Evolutionary conservation across 2,329 filamentous ascomycete genomes (phyloP).

Genomic region (Beauveria varroae): DNA sequence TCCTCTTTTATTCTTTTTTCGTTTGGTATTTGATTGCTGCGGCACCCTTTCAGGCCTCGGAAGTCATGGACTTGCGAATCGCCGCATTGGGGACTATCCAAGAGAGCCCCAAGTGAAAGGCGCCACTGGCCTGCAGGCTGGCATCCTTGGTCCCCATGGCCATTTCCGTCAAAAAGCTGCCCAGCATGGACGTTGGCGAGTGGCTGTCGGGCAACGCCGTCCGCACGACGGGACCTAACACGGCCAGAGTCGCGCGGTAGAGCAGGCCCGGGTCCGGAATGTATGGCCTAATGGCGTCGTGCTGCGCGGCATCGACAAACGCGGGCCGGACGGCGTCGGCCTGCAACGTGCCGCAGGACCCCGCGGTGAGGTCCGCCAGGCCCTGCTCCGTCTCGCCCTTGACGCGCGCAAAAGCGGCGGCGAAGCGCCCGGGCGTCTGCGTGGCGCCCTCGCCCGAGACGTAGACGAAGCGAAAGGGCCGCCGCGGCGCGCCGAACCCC

Average conservation of each 20-base stretch:
- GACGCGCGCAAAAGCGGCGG: constrained; percentile 51
- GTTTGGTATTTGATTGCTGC: background rate
- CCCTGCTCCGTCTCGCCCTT: constrained; percentile 60
- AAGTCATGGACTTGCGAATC: constrained; percentile 27
- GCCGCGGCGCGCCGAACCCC: constrained; percentile 30
- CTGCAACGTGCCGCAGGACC: constrained; percentile 36
- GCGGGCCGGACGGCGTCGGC: constrained; percentile 52
- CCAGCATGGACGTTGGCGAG: constrained; percentile 38
- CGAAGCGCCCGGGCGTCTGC: constrained; percentile 45
- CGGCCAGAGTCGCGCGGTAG: constrained; percentile 4
- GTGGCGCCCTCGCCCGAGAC: constrained; percentile 60
- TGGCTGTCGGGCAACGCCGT: constrained; percentile 16
- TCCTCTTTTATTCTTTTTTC: background rate
- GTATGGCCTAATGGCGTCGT: constrained; percentile 35
- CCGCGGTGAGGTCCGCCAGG: constrained; percentile 44
- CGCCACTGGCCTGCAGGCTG: constrained; percentile 18
- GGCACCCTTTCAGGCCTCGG: constrained; percentile 8
- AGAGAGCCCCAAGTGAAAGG: constrained; percentile 28
- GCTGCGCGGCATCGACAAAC: constrained; percentile 44
- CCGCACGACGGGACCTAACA: constrained; percentile 22
- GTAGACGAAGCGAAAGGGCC: constrained; percentile 62
- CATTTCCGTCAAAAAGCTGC: constrained; percentile 35
- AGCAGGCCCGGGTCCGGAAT: constrained; percentile 24
- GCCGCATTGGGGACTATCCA: constrained; percentile 28
- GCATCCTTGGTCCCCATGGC: constrained; percentile 33